Base-by-base conservation (phyloP, 768 basidiomycete species). In the Tricholoma bakamatsutake region DNA sequence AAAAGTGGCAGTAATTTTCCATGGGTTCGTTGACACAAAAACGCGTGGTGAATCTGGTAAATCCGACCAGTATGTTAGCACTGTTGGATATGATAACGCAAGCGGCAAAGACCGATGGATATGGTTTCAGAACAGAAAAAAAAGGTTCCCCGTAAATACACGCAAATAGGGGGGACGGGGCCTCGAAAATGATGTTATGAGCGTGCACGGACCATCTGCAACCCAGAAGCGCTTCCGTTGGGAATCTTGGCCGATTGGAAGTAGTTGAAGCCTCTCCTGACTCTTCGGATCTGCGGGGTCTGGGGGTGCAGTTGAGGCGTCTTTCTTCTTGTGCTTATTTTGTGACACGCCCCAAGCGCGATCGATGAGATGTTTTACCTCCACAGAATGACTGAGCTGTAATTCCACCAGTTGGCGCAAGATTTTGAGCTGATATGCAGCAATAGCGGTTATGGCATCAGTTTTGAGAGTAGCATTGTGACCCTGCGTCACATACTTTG, bases 281-380 rank as follows among this genome's bases (percentile, higher is more conserved):
- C 84, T 88, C 57, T 76, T 75, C n/a, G 84, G 79, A 68, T 88
- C 85, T 48, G 75, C 72, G 54, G 84, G 69, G 42, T 80, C 78
- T 35, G 82, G 80, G 49, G 82, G 80, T 1, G 77, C 74, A 35
- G 76, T 73, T 15, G 80, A 69, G 18, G 79, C 73, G 55, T 88
- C 84, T 55, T 81, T 83, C 73, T 90, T 93, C 79, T 91, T 90
- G 70, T 90, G 87, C 64, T 91, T 90, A 67, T 85, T 84, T 61
- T 89, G 87, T 53, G 81, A 80, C 65, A 90, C 87, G 65, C 89
- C 90, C 89, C 91, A 91, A 50, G 90, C 89, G 67, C 82, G 83
- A 79, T 93, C 90, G 68, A 93, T 87, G 51, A 74, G 74, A 50
- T 71, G 75, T 71, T 90, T 89, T 66, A 92, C 80, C 52, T 85